Conservation (phyloP, 2,329 filamentous ascomycete genomes). For the Salinomyces thailandicus region DNA sequence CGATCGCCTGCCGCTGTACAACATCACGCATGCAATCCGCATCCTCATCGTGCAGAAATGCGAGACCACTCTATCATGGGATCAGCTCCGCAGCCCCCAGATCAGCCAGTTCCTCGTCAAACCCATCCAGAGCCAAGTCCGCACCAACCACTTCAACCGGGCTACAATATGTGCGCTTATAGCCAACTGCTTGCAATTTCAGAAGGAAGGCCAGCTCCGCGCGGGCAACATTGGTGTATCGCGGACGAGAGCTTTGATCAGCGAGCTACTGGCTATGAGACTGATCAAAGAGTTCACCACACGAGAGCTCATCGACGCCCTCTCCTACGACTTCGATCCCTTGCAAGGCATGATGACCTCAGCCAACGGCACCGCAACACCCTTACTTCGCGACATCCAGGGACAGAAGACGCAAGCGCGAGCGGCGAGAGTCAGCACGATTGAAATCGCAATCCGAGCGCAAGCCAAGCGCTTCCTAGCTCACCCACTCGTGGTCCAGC, state of each 20-base stretch:
- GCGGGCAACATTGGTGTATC: constrained; percentile 77
- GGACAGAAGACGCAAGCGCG: constrained; percentile 41
- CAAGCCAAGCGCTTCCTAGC: constrained; percentile 88
- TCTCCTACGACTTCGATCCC: constrained; percentile 92
- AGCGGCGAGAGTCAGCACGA: constrained; percentile 71
- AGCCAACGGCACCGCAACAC: constrained; percentile 20
- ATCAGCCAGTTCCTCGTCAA: constrained; percentile 93
- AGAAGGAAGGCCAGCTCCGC: constrained; percentile 71
- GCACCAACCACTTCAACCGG: constrained; percentile 69
- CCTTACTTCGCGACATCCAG: constrained; percentile 11
- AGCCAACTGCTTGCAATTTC: constrained; percentile 88
- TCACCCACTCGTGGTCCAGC: constrained; percentile 83
- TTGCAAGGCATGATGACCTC: constrained; percentile 62
- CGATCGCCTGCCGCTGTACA: constrained; percentile 79
- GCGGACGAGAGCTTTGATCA: constrained; percentile 75
- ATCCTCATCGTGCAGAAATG: constrained; percentile 73
- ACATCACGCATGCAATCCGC: constrained; percentile 80
- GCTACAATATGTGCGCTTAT: constrained; percentile 83
- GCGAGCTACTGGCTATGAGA: constrained; percentile 83
- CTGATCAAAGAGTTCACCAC: constrained; percentile 82
- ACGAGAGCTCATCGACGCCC: constrained; percentile 80
- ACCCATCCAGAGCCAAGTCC: constrained; percentile 85
- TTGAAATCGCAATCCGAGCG: constrained; percentile 86
- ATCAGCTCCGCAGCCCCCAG: constrained; percentile 89
- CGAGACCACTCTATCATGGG: constrained; percentile 88